phyloP scores from a whole-genome alignment of 208 protist species.

The Herpetomonas muscarum region DNA sequence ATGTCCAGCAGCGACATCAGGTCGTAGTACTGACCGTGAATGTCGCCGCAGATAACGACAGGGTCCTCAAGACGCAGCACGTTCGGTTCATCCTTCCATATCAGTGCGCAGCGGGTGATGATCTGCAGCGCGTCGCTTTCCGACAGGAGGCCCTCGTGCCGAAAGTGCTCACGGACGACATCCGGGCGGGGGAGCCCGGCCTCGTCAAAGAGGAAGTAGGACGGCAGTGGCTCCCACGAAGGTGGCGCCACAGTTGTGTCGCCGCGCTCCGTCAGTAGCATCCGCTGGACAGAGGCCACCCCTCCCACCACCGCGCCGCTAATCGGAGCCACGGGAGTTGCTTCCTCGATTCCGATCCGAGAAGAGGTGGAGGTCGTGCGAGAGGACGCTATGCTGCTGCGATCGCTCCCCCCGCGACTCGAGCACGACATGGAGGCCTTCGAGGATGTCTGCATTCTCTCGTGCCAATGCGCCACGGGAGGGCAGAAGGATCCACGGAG shows the following conservation, averaged over 20 bases:
- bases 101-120: slow-evolving; percentile 57
- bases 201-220: slow-evolving; percentile 44
- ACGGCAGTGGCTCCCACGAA: slow-evolving; percentile 66
- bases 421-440: too few species aligned
- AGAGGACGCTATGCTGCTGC: too few species aligned
- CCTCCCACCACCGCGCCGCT: slow-evolving; percentile 6
- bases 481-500: too few species aligned
- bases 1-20: slow-evolving; percentile 94
- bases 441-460: too few species aligned
- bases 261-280: slow-evolving; percentile 61
- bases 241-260: slow-evolving; percentile 44
- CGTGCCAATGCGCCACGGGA: too few species aligned
- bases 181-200: slow-evolving; percentile 39
- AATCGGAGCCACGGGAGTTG: background rate
- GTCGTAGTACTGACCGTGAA: slow-evolving; percentile 98
- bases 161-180: slow-evolving; percentile 72
- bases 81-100: slow-evolving; percentile 86
- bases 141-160: slow-evolving; percentile 62
- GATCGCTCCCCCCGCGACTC: too few species aligned
- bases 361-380: slow-evolving; percentile 1
- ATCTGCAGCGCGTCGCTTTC: slow-evolving; percentile 75
- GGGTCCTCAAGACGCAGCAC: slow-evolving; percentile 68
- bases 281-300: slow-evolving; percentile 30
- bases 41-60: slow-evolving; percentile 90
- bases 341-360: background rate